Conservation (phyloP, 129 eudicot genomes). For the Pittosporum tobira region DNA sequence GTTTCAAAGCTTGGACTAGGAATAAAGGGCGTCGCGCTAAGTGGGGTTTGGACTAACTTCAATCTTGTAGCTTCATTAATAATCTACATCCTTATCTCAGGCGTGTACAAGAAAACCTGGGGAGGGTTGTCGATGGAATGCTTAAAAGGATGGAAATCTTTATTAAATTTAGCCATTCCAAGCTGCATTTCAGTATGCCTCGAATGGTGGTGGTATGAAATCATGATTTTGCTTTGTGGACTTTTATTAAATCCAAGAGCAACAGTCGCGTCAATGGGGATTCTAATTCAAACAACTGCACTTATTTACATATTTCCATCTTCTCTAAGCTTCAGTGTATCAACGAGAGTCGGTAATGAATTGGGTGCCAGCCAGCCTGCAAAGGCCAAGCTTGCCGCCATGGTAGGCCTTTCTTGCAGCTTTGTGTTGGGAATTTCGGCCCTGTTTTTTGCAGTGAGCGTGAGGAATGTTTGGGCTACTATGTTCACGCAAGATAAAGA, state of each 20-base stretch:
- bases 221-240: slow-evolving; percentile 40
- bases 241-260: slow-evolving; percentile 20
- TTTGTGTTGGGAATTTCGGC: slow-evolving; percentile 26
- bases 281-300: slow-evolving; percentile 33
- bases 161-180: slow-evolving; percentile 24
- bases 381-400: slow-evolving; percentile 32
- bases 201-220: no score
- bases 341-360: slow-evolving; percentile 39
- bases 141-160: slow-evolving; percentile 20
- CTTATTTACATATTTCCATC: slow-evolving; percentile 38
- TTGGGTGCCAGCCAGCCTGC: slow-evolving; percentile 28
- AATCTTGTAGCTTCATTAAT: slow-evolving; percentile 22
- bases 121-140: slow-evolving; percentile 17
- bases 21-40: slow-evolving; percentile 29
- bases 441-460: slow-evolving; percentile 16
- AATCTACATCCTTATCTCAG: slow-evolving; percentile 15
- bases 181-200: slow-evolving; percentile 43
- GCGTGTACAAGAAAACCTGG: slow-evolving; percentile 21
- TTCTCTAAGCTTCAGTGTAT: slow-evolving; percentile 32
- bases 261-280: slow-evolving; percentile 40
- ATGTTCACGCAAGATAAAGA: slow-evolving; percentile 33
- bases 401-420: slow-evolving; percentile 27
- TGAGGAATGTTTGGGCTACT: slow-evolving; percentile 26
- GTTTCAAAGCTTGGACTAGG: slow-evolving; percentile 21
- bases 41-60: slow-evolving; percentile 27